A percentile compares a stretch with the other conserved stretches of the same genome.
These are phyloP conservation scores for Persicaria tinctoria DNA, from an alignment of 148 eudicot genomes.

Conservation along the genomic window DNA sequence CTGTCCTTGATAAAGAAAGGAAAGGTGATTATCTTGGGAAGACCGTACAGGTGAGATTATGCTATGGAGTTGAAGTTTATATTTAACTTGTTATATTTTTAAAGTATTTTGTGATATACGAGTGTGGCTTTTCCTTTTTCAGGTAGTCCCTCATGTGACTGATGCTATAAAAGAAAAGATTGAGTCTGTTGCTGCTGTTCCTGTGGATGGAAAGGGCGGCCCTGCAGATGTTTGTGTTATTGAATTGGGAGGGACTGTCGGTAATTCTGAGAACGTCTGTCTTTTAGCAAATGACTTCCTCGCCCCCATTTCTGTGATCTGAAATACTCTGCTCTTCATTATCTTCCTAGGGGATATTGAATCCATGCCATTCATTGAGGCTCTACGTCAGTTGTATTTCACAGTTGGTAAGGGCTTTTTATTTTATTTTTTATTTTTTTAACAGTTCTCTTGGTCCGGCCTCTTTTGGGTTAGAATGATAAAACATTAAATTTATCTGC, in stretches of 20 bases:
- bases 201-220: conserved; percentile 89
- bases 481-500: conserved; percentile 8
- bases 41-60: conserved; percentile 76
- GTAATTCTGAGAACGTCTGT: conserved; percentile 23
- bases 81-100: too few species aligned
- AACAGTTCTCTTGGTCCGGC: neutral
- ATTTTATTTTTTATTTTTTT: neutral
- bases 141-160: conserved; percentile 95
- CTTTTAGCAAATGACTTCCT: neutral
- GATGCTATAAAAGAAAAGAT: conserved; percentile 89
- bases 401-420: conserved; percentile 52
- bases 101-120: too few species aligned
- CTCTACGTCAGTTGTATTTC: conserved; percentile 77
- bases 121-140: neutral
- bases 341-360: conserved; percentile 77
- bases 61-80: neutral
- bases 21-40: conserved; percentile 97
- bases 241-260: conserved; percentile 97
- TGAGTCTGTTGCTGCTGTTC: conserved; percentile 61
- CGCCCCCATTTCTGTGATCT: conserved; percentile 1
- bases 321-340: neutral
- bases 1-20: conserved; percentile 82
- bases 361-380: conserved; percentile 98
- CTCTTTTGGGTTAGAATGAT: neutral
- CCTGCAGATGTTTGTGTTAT: conserved; percentile 99